Evolutionary conservation across 2,329 filamentous ascomycete genomes (phyloP).

Genomic region (Aspergillus fischeri): DNA sequence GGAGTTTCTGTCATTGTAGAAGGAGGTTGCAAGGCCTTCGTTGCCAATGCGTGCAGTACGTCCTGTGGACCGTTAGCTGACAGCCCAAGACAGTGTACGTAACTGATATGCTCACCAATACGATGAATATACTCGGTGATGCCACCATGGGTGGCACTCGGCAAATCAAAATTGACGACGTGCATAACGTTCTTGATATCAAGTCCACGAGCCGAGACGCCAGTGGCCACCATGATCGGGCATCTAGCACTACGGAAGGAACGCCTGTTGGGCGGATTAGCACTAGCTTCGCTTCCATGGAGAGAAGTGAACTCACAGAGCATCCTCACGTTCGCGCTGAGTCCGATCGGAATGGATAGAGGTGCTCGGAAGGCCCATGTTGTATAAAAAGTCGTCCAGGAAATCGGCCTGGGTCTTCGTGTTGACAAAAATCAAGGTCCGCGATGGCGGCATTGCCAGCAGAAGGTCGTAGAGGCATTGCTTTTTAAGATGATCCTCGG

Average conservation of each 20-base stretch:
- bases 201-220: slow-evolving; percentile 80
- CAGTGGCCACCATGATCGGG: slow-evolving; percentile 82
- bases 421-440: slow-evolving; percentile 90
- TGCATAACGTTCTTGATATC: slow-evolving; percentile 84
- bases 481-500: slow-evolving; percentile 64
- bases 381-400: slow-evolving; percentile 83
- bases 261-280: slow-evolving; percentile 45
- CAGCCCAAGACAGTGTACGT: background rate
- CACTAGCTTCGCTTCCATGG: background rate
- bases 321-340: slow-evolving; percentile 87
- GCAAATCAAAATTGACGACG: slow-evolving; percentile 91
- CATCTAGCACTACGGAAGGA: slow-evolving; percentile 70
- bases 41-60: slow-evolving; percentile 94
- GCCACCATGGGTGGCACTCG: slow-evolving; percentile 69
- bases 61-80: slow-evolving; percentile 46
- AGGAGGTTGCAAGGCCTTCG: slow-evolving; percentile 77
- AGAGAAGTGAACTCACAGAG: slow-evolving; percentile 56
- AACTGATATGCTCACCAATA: slow-evolving; percentile 62
- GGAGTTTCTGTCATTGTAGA: slow-evolving; percentile 76
- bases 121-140: slow-evolving; percentile 93
- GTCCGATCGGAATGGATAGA: slow-evolving; percentile 86
- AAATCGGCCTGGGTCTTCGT: slow-evolving; percentile 72
- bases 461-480: slow-evolving; percentile 69
- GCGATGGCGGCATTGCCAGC: slow-evolving; percentile 62
- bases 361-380: slow-evolving; percentile 72